Evolutionary conservation across 306 rosid genomes (phyloP), one percentile per base, ranked within the genome.

Genomic region (Sophora flavescens): DNA sequence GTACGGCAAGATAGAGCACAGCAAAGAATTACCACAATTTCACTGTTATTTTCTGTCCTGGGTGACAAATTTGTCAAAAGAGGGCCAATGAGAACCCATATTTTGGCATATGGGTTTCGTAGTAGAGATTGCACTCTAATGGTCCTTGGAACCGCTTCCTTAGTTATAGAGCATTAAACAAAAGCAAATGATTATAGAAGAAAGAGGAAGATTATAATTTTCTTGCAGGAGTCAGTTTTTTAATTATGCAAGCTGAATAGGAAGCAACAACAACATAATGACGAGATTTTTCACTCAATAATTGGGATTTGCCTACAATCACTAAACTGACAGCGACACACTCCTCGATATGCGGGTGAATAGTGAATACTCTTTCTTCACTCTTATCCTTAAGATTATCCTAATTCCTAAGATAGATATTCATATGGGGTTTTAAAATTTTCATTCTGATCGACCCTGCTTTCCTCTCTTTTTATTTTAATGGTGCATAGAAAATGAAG

Each of bases 161-260:
- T 22, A 22, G 22, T 22, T 22, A 45, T 15, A 30, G 1, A 6
- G 14, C 59, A 68, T 50, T 28, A 50, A 45, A 22, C 42, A 60
- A 60, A 60, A 28, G 33, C 60, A 17, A 54, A 54, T 18, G 6
- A 54, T 8, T 2, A 6, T 18, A 56, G 51, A 38, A n/a, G 1
- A 16, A 63, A n/a, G 17, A n/a, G 41, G 58, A 30, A 26, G 2
- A 18, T 28, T 2, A 63, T 38, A 12, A 5, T 44, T 42, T 44
- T 16, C 28, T 8, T 32, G 30, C 3, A n/a, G 56, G 47, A 51
- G 3, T 12, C 36, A 18, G 14, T 22, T 18, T 54, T 60, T 11
- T 51, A 22, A 54, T 79, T 57, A 44, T 82, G 82, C 68, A 42
- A 64, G 78, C 82, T 79, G 84, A 85, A 82, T 78, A 47, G 73